These are phyloP conservation scores for Starmera stellimalicola DNA, from an alignment of 1,139 yeast genomes.

Conservation along the genomic window DNA sequence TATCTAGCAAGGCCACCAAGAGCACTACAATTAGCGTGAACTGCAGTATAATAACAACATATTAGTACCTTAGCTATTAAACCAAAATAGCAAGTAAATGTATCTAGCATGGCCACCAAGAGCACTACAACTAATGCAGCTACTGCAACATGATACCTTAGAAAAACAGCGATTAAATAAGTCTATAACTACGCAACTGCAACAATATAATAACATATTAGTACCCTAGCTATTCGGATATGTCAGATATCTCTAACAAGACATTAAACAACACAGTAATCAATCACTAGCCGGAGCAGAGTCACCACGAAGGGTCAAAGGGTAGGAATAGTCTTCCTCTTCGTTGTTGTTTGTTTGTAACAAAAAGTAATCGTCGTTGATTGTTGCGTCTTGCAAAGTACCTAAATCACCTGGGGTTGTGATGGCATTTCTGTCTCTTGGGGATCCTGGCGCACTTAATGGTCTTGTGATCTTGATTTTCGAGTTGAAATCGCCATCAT, in stretches of 20 bases:
- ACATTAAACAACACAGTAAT: neutral
- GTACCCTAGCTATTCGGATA: too few species aligned
- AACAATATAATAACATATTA: too few species aligned
- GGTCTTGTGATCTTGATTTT: conserved; percentile 80
- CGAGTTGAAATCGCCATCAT: conserved; percentile 20
- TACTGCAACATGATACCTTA: too few species aligned
- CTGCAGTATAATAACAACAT: too few species aligned
- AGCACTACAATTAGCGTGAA: too few species aligned
- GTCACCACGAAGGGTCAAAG: conserved; percentile 30
- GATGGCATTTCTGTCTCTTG: conserved; percentile 55
- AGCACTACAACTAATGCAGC: too few species aligned
- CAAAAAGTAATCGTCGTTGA: conserved; percentile 80
- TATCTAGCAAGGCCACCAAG: too few species aligned
- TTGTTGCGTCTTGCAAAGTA: conserved; percentile 84
- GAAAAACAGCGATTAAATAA: too few species aligned
- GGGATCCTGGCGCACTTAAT: conserved; percentile 92
- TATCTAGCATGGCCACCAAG: too few species aligned
- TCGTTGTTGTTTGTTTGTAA: conserved; percentile 47
- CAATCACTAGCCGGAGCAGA: conserved; percentile 27
- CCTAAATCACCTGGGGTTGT: conserved; percentile 99
- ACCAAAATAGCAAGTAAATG: too few species aligned
- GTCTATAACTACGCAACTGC: too few species aligned
- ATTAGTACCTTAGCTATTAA: too few species aligned
- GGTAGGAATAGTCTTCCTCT: conserved; percentile 26
- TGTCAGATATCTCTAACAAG: neutral